Conservation (phyloP, 1,139 yeast species). For the Pneumocystis carinii region DNA sequence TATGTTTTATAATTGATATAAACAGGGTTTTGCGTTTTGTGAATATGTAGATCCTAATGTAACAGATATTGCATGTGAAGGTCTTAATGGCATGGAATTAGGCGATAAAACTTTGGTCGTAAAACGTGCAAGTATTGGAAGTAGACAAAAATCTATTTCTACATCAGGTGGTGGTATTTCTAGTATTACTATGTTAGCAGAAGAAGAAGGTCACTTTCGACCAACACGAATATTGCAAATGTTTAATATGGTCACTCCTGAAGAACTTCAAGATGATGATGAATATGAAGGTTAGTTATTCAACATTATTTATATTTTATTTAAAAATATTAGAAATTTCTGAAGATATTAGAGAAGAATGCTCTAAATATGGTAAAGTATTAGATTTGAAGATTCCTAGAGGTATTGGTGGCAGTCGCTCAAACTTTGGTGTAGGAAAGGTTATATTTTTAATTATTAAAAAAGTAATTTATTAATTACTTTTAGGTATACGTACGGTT, state of each 20-base stretch:
- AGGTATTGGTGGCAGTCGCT: conserved; percentile 31
- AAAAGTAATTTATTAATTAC: background rate
- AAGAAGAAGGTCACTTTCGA: conserved; percentile 10
- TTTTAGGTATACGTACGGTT: conserved; percentile 43
- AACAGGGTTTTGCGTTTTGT: conserved; percentile 31
- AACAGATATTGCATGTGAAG: conserved; percentile 21
- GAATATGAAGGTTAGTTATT: conserved; percentile 25
- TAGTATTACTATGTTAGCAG: conserved; percentile 18
- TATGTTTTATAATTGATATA: background rate
- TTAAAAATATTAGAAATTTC: conserved; percentile 26
- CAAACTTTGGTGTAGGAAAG: conserved; percentile 52
- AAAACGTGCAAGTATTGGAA: conserved; percentile 24
- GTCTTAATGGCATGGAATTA: conserved; percentile 23
- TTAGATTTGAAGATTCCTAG: conserved; percentile 47
- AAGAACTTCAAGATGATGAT: conserved; percentile 42
- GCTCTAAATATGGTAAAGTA: conserved; percentile 40
- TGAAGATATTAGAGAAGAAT: conserved; percentile 40
- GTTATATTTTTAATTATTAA: conserved; percentile 12
- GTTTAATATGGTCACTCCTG: conserved; percentile 49
- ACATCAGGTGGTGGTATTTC: conserved; percentile 15
- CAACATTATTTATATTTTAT: background rate
- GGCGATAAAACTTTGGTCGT: conserved; percentile 25
- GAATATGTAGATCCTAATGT: conserved; percentile 23
- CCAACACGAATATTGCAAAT: conserved; percentile 44
- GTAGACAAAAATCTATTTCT: conserved; percentile 18